Evolutionary conservation across 1,139 yeast genomes (phyloP).

Genomic region (Blastobotrys elegans): DNA sequence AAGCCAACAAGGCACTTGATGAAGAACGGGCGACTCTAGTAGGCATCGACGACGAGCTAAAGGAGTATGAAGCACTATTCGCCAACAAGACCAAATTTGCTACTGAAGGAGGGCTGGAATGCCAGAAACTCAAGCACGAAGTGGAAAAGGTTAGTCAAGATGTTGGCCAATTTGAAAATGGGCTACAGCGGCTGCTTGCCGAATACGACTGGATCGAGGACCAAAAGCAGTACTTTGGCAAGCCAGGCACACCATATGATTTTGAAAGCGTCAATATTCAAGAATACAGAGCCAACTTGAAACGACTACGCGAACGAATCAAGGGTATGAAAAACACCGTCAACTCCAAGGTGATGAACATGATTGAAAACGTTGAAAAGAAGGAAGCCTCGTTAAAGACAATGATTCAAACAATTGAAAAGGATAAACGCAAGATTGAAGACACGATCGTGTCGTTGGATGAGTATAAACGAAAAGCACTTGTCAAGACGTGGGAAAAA

Average conservation of each 20-base stretch:
- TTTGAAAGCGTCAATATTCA: conserved; percentile 53
- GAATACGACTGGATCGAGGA: conserved; percentile 75
- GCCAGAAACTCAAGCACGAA: conserved; percentile 61
- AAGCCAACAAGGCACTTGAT: conserved; percentile 45
- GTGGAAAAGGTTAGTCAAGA: conserved; percentile 52
- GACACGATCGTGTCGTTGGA: conserved; percentile 83
- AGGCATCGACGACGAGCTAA: conserved; percentile 75
- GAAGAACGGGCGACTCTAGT: conserved; percentile 58
- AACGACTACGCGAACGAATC: conserved; percentile 55
- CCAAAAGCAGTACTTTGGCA: conserved; percentile 44
- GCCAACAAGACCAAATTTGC: conserved; percentile 48
- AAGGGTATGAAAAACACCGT: conserved; percentile 76
- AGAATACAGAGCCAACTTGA: conserved; percentile 55
- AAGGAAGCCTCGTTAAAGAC: conserved; percentile 72
- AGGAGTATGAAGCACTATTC: conserved; percentile 52
- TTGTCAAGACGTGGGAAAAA: conserved; percentile 77
- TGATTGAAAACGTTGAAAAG: conserved; percentile 91
- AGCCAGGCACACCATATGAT: conserved; percentile 35
- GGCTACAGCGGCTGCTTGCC: conserved; percentile 46
- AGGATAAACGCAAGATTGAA: conserved; percentile 84
- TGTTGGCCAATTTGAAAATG: conserved; percentile 36
- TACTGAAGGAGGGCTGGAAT: conserved; percentile 48
- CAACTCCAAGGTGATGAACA: conserved; percentile 82
- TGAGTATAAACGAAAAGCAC: conserved; percentile 78
- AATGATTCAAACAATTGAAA: conserved; percentile 84